These are phyloP conservation scores for Saitozyma sp. DNA, from an alignment of 768 basidiomycete genomes.

Conservation along the genomic window DNA sequence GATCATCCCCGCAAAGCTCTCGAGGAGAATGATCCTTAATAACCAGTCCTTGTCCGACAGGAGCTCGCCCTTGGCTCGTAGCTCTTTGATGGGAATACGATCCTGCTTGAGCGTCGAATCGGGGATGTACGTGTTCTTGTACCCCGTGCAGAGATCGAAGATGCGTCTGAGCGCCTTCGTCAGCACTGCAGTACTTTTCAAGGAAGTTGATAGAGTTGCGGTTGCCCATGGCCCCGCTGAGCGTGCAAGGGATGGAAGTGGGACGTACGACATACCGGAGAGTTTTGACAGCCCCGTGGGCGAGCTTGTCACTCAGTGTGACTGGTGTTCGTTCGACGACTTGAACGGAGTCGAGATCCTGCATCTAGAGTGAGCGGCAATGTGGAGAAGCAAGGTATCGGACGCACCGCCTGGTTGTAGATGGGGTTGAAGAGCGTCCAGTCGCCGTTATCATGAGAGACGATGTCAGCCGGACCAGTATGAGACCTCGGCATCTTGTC, in stretches of 20 bases:
- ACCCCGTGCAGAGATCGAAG: slow-evolving; percentile 83
- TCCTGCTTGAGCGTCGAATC: slow-evolving; percentile 48
- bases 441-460: slow-evolving; percentile 21
- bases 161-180: neutral
- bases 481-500: neutral
- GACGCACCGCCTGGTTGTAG: slow-evolving; percentile 60
- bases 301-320: slow-evolving; percentile 72
- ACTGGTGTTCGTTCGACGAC: slow-evolving; percentile 69
- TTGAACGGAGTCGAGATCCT: slow-evolving; percentile 57
- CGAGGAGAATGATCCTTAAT: slow-evolving; percentile 67
- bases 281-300: slow-evolving; percentile 63
- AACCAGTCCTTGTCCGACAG: slow-evolving; percentile 75
- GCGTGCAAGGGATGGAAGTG: slow-evolving; percentile 6
- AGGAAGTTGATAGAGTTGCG: no score
- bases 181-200: neutral
- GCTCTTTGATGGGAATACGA: slow-evolving; percentile 69
- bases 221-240: neutral
- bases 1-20: slow-evolving; percentile 89
- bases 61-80: slow-evolving; percentile 71
- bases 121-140: slow-evolving; percentile 69
- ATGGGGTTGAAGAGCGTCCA: slow-evolving; percentile 95
- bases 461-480: no score
- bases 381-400: neutral
- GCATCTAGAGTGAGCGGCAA: neutral
- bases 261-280: slow-evolving; percentile 17